Conservation (phyloP, 1,284 basidiomycete species). For the Nidula niveotomentosa region DNA sequence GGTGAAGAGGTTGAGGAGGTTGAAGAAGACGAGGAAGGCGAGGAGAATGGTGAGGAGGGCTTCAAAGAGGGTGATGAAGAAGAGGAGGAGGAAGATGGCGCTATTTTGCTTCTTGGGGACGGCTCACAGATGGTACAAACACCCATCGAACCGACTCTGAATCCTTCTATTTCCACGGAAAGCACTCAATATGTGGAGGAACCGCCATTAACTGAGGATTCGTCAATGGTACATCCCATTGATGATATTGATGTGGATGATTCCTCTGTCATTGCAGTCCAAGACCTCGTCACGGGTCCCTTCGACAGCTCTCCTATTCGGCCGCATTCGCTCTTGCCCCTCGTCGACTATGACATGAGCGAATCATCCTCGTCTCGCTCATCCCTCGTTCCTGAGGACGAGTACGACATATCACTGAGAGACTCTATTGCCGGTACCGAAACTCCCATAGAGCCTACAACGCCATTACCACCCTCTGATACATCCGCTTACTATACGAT, state of each 20-base stretch:
- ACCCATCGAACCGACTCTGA: background rate
- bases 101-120: background rate
- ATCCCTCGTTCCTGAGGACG: background rate
- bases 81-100: conserved; percentile 12
- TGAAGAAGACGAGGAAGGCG: conserved; percentile 18
- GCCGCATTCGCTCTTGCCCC: background rate
- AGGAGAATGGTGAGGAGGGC: conserved; percentile 8
- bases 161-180: too few relatives aligned
- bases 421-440: too few relatives aligned
- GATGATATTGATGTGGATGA: background rate
- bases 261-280: background rate
- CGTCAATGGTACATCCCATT: too few relatives aligned
- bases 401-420: background rate
- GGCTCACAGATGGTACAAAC: background rate
- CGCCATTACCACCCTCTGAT: too few relatives aligned
- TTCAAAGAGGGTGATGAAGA: conserved; percentile 14
- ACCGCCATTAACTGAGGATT: too few relatives aligned
- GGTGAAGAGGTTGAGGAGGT: conserved; percentile 19
- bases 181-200: too few relatives aligned
- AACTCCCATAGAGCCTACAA: too few relatives aligned
- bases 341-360: too few relatives aligned
- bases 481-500: too few relatives aligned
- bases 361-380: background rate
- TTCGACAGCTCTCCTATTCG: background rate
- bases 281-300: background rate